Percentiles rank a stretch among this genome's conserved stretches.
phyloP scores from a whole-genome alignment of 495 filamentous ascomycete species.

The Aspergillus cristatus region DNA sequence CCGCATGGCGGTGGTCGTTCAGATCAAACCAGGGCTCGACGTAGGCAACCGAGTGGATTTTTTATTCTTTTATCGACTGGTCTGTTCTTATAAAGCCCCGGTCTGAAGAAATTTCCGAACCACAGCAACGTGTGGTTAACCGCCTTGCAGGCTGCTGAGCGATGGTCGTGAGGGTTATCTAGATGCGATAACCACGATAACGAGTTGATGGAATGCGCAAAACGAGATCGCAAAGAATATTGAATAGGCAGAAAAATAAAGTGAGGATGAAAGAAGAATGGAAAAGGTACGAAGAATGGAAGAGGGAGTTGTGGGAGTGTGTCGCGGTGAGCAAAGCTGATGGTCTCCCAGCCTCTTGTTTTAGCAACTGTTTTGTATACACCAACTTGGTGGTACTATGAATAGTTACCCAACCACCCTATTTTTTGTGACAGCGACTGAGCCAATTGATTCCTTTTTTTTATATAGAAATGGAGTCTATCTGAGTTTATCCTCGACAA shows the following conservation, averaged over 20 bases:
- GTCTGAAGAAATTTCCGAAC: no score
- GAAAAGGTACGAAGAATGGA: constrained; percentile 4
- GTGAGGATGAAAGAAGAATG: constrained; percentile 9
- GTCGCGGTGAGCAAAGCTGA: no score
- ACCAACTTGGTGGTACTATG: background rate
- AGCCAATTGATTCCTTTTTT: constrained; percentile 1
- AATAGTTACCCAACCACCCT: constrained; percentile 35
- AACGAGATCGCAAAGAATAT: no score
- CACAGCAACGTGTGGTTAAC: no score
- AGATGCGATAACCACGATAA: no score
- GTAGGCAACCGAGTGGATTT: background rate
- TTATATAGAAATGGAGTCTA: background rate
- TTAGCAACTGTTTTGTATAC: no score
- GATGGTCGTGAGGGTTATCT: constrained; percentile 3
- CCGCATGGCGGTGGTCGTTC: constrained; percentile 20
- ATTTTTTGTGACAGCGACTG: constrained; percentile 24
- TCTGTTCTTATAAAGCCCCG: no score
- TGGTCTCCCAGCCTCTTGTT: constrained; percentile 29
- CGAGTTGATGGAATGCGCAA: no score
- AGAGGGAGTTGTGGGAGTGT: no score
- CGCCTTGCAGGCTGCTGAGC: background rate
- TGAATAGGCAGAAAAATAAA: constrained; percentile 4
- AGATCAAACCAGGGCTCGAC: background rate
- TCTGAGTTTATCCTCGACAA: background rate
- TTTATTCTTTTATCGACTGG: no score